Conservation (phyloP, 352 stramenopile genomes). For the Pythium coloratum region DNA sequence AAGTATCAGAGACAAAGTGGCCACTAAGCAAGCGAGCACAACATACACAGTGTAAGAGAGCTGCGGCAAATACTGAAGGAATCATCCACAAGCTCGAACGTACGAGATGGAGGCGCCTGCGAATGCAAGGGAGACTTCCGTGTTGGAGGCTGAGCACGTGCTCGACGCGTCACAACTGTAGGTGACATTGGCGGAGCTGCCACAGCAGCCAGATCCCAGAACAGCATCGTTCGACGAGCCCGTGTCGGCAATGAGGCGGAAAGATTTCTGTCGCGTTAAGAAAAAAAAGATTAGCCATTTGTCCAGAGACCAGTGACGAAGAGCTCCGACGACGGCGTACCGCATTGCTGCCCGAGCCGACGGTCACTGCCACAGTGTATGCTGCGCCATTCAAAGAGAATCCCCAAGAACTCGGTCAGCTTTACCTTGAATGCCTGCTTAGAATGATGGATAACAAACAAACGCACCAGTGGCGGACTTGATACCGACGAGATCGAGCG, state of each 20-base stretch:
- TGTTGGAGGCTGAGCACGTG: constrained; percentile 44
- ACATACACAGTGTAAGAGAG: background rate
- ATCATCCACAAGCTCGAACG: constrained; percentile 8
- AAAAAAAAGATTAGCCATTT: background rate
- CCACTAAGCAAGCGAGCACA: constrained; percentile 34
- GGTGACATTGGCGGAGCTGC: constrained; percentile 37
- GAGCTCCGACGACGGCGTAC: constrained; percentile 1
- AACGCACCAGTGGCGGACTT: constrained; percentile 32
- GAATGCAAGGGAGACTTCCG: constrained; percentile 44
- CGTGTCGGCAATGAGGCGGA: constrained; percentile 78
- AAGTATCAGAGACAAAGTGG: constrained; percentile 69
- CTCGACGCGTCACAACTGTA: constrained; percentile 68
- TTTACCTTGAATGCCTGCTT: background rate
- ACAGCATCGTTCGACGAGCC: constrained; percentile 83
- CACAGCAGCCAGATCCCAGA: constrained; percentile 63
- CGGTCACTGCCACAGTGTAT: constrained; percentile 35
- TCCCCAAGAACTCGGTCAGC: background rate
- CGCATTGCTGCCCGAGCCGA: constrained; percentile 25
- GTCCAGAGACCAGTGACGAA: background rate
- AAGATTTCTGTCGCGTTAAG: constrained; percentile 47
- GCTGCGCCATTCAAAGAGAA: constrained; percentile 14
- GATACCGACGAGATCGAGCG: constrained; percentile 37
- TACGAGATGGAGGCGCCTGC: constrained; percentile 68
- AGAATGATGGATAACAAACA: background rate
- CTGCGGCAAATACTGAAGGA: no score